phyloP scores from a whole-genome alignment of 495 filamentous ascomycete species.

The Penicillium cinerascens region DNA sequence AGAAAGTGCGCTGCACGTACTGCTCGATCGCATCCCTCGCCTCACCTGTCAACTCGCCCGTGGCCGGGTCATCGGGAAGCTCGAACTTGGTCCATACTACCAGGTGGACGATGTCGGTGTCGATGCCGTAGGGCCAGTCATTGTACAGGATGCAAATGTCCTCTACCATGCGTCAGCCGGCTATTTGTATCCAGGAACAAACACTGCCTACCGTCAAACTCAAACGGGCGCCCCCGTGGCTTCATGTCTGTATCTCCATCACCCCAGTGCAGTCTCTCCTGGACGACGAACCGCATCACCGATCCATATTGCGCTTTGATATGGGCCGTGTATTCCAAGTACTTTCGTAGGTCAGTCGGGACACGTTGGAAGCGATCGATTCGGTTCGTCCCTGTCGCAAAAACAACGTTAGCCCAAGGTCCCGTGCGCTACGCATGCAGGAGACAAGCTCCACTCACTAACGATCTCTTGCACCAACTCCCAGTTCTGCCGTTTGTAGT shows the following conservation, averaged over 20 bases:
- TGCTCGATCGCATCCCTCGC: slow-evolving; percentile 61
- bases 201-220: slow-evolving; percentile 41
- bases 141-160: slow-evolving; percentile 77
- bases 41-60: slow-evolving; percentile 61
- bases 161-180: slow-evolving; percentile 36
- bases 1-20: slow-evolving; percentile 64
- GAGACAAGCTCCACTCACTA: slow-evolving; percentile 28
- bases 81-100: slow-evolving; percentile 92
- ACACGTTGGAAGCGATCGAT: slow-evolving; percentile 70
- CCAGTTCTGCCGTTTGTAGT: slow-evolving; percentile 60
- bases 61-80: slow-evolving; percentile 61
- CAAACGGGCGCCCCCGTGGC: slow-evolving; percentile 46
- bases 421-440: background rate
- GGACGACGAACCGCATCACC: slow-evolving; percentile 69
- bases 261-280: slow-evolving; percentile 63
- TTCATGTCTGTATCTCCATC: slow-evolving; percentile 37
- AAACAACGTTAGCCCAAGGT: slow-evolving; percentile 8
- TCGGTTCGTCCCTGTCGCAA: slow-evolving; percentile 51
- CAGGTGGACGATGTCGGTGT: slow-evolving; percentile 70
- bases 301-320: slow-evolving; percentile 64
- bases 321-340: slow-evolving; percentile 60
- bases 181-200: background rate
- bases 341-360: slow-evolving; percentile 69
- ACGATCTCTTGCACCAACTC: slow-evolving; percentile 58
- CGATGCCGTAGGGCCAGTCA: slow-evolving; percentile 89